phyloP scores from a whole-genome alignment of 768 basidiomycete genomes.

The Auriscalpium vulgare region DNA sequence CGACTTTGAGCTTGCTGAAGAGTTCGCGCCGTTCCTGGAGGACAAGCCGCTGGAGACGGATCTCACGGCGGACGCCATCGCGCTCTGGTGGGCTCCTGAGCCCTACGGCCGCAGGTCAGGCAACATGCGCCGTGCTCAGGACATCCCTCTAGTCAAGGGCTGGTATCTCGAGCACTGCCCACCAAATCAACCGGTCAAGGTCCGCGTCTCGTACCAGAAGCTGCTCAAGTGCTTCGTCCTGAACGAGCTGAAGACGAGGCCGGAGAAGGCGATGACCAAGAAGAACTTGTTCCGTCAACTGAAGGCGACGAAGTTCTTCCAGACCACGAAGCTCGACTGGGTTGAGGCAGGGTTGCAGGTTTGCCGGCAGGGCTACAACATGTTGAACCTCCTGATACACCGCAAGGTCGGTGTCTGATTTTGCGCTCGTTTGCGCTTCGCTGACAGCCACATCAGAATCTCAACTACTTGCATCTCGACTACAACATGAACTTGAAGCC shows the following conservation, averaged over 20 bases:
- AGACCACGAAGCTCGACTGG: slow-evolving; percentile 96
- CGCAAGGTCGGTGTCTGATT: slow-evolving; percentile 59
- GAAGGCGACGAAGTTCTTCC: slow-evolving; percentile 99
- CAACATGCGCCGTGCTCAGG: slow-evolving; percentile 88
- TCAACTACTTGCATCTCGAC: slow-evolving; percentile 91
- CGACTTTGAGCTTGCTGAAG: slow-evolving; percentile 78
- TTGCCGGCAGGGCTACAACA: slow-evolving; percentile 98
- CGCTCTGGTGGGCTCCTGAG: slow-evolving; percentile 97
- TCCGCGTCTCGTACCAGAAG: slow-evolving; percentile 98
- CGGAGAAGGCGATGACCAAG: slow-evolving; percentile 97
- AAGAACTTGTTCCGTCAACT: slow-evolving; percentile 93
- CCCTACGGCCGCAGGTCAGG: slow-evolving; percentile 92
- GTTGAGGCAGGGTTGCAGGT: slow-evolving; percentile 98
- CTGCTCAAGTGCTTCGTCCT: slow-evolving; percentile 91
- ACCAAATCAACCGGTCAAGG: slow-evolving; percentile 92
- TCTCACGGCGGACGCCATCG: slow-evolving; percentile 92
- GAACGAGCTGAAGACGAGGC: slow-evolving; percentile 83
- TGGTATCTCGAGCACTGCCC: slow-evolving; percentile 99
- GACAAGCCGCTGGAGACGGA: slow-evolving; percentile 80
- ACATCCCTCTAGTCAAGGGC: slow-evolving; percentile 92
- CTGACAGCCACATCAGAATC: slow-evolving; percentile 41
- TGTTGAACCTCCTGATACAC: slow-evolving; percentile 97
- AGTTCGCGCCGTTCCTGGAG: slow-evolving; percentile 71
- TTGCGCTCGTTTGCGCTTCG: background rate
- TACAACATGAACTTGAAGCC: slow-evolving; percentile 99